These are phyloP conservation scores for barley (Hordeum vulgare) DNA, from an alignment of 176 grass and related monocot genomes.

Conservation along the genomic window DNA sequence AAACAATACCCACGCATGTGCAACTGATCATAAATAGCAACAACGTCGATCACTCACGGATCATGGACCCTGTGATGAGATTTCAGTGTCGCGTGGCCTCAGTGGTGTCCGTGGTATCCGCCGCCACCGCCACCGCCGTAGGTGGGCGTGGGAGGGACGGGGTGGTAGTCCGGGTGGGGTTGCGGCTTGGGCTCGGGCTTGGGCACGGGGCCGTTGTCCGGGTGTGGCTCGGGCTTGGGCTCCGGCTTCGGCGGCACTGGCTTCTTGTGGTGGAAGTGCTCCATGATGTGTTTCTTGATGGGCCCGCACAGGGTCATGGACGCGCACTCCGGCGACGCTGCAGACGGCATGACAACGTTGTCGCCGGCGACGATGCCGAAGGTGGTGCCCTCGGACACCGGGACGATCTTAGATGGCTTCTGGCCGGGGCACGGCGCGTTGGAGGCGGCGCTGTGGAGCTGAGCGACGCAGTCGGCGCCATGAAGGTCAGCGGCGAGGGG, in stretches of 20 bases:
- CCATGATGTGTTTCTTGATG: neutral
- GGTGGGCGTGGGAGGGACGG: neutral
- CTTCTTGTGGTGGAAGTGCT: conserved; percentile 4
- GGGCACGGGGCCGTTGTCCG: neutral
- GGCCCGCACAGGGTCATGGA: conserved; percentile 11
- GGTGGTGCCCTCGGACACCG: neutral
- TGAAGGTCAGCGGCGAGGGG: neutral
- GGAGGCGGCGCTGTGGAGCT: conserved; percentile 6
- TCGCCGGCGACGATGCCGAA: neutral
- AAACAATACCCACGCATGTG: neutral
- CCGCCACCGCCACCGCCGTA: neutral
- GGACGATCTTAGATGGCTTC: conserved; percentile 9
- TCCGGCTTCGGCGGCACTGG: neutral
- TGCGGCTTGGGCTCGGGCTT: neutral
- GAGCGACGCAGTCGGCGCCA: neutral
- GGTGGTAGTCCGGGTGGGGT: neutral
- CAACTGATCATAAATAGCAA: neutral
- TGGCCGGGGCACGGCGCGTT: conserved; percentile 6
- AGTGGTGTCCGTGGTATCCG: neutral
- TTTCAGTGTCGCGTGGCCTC: neutral
- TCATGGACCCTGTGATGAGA: neutral
- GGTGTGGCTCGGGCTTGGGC: neutral
- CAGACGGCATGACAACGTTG: neutral
- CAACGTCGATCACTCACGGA: neutral
- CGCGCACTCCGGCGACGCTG: neutral